Evolutionary conservation across 495 filamentous ascomycete genomes (phyloP).

Genomic region (Aspergillus ellipticus): DNA sequence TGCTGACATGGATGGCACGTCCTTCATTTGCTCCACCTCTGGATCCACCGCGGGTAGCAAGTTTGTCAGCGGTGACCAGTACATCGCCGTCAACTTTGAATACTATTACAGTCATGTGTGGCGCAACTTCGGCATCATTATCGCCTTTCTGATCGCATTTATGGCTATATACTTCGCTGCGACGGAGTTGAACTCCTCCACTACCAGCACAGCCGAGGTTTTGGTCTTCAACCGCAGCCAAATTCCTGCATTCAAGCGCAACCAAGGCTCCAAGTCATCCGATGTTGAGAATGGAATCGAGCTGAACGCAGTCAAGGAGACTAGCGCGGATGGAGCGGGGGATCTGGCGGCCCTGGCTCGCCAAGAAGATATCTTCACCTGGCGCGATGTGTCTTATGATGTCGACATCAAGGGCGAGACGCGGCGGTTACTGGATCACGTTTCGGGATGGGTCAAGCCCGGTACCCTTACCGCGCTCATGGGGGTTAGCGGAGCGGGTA

Average conservation of each 20-base stretch:
- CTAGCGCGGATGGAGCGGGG: slow-evolving; percentile 27
- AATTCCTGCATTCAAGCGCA: slow-evolving; percentile 16
- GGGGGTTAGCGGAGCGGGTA: slow-evolving; percentile 62
- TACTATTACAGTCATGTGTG: slow-evolving; percentile 58
- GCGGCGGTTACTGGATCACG: slow-evolving; percentile 57
- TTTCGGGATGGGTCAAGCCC: slow-evolving; percentile 65
- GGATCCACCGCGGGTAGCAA: slow-evolving; percentile 26
- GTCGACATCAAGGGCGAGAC: slow-evolving; percentile 59
- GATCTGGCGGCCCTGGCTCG: slow-evolving; percentile 36
- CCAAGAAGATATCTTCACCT: slow-evolving; percentile 63
- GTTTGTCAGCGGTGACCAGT: slow-evolving; percentile 45
- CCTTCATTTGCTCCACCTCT: slow-evolving; percentile 9
- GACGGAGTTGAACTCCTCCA: slow-evolving; percentile 32
- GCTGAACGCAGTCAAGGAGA: slow-evolving; percentile 8
- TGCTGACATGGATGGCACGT: slow-evolving; percentile 21
- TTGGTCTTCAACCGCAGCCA: slow-evolving; percentile 34
- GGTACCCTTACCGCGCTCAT: slow-evolving; percentile 66
- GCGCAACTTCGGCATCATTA: slow-evolving; percentile 63
- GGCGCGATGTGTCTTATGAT: slow-evolving; percentile 68
- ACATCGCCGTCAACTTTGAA: slow-evolving; percentile 45
- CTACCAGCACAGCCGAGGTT: slow-evolving; percentile 29
- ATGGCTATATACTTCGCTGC: slow-evolving; percentile 43
- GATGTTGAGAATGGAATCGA: slow-evolving; percentile 34
- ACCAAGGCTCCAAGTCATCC: slow-evolving; percentile 43
- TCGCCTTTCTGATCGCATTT: slow-evolving; percentile 58